Evolutionary conservation across 805 yeast genomes (phyloP).

Genomic region (Saccharomycopsis sp.): DNA sequence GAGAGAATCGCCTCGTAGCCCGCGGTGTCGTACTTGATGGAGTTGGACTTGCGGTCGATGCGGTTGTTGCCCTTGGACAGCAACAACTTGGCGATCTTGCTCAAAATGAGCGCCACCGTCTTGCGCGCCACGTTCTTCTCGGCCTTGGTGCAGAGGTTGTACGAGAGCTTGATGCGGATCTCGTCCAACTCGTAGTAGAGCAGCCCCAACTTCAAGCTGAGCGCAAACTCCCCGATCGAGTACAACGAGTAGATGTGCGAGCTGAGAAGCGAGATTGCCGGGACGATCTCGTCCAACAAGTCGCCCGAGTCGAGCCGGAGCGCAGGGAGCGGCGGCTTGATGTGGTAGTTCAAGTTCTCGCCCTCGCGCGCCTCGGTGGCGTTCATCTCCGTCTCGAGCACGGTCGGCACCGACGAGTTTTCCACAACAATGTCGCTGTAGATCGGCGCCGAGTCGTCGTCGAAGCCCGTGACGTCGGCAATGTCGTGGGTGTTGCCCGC

Average conservation of each 20-base stretch:
- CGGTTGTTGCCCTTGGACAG: constrained; percentile 33
- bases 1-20: constrained; percentile 66
- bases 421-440: constrained; percentile 24
- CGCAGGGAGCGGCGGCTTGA: constrained; percentile 52
- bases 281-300: constrained; percentile 49
- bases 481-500: constrained; percentile 22
- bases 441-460: constrained; percentile 17
- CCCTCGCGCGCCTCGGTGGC: constrained; percentile 29
- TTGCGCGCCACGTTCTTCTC: constrained; percentile 46
- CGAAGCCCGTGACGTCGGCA: constrained; percentile 20
- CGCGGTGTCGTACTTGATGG: constrained; percentile 40
- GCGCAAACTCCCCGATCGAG: constrained; percentile 61
- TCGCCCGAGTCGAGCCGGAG: constrained; percentile 38
- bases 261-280: constrained; percentile 49
- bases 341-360: constrained; percentile 25
- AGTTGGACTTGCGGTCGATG: constrained; percentile 26
- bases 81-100: constrained; percentile 55
- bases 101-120: constrained; percentile 44
- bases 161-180: constrained; percentile 44
- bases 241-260: constrained; percentile 65
- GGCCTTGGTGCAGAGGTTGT: constrained; percentile 45
- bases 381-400: constrained; percentile 30
- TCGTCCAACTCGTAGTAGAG: constrained; percentile 54
- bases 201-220: constrained; percentile 47
- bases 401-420: constrained; percentile 27